Evolutionary conservation across 768 basidiomycete species (phyloP).

Genomic region (Trametes punicea): DNA sequence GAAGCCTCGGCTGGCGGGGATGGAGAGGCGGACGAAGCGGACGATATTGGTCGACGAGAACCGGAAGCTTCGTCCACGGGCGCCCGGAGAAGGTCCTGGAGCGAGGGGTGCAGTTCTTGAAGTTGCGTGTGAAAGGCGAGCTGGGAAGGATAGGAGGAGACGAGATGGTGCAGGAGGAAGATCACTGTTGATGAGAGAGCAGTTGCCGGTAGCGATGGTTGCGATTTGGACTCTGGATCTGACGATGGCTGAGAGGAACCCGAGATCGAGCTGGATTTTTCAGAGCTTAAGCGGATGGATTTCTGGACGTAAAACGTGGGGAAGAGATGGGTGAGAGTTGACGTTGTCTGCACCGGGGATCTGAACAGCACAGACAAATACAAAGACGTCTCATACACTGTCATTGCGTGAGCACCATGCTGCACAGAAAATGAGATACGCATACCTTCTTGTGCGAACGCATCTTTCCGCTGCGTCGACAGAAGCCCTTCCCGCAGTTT

Average conservation of each 20-base stretch:
- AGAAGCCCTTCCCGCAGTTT: conserved; percentile 74
- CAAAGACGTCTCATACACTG: conserved; percentile 75
- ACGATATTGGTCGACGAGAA: too few relatives aligned
- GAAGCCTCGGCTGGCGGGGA: background rate
- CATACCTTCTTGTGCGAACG: conserved; percentile 67
- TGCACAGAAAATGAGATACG: background rate
- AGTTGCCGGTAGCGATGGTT: background rate
- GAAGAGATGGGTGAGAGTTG: conserved; percentile 59
- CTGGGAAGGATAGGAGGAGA: conserved; percentile 63
- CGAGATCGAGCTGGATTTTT: background rate
- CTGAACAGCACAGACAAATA: conserved; percentile 62
- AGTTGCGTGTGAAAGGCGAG: conserved; percentile 47
- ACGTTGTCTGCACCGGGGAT: conserved; percentile 55
- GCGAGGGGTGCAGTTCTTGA: conserved; percentile 37
- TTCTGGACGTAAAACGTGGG: conserved; percentile 36
- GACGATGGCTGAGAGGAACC: background rate
- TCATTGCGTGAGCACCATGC: background rate
- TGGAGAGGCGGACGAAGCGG: background rate
- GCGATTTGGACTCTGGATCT: background rate
- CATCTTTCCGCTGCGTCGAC: conserved; percentile 55
- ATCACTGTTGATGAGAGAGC: conserved; percentile 32
- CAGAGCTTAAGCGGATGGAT: background rate
- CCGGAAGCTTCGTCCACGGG: background rate
- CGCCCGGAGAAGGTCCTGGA: conserved; percentile 24
- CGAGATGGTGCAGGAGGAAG: conserved; percentile 57